phyloP scores from a whole-genome alignment of 352 stramenopile genomes.

The Phytophthora pinifolia region DNA sequence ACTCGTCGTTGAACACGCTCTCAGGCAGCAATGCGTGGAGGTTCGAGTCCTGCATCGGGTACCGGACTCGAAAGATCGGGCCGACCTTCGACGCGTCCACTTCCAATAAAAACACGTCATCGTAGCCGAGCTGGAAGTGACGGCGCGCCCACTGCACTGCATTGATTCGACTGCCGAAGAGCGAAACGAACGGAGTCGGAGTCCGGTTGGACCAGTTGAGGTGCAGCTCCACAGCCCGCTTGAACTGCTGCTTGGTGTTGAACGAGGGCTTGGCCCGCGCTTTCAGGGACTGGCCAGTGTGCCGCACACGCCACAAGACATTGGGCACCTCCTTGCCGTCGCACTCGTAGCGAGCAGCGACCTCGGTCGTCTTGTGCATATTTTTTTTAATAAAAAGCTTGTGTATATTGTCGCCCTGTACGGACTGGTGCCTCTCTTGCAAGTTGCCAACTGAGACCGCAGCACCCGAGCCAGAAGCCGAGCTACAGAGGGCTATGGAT shows the following conservation, averaged over 20 bases:
- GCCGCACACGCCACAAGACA: constrained; percentile 20
- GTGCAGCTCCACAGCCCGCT: constrained; percentile 11
- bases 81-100: constrained; percentile 17
- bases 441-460: constrained; percentile 21
- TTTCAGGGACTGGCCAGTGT: constrained; percentile 23
- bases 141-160: constrained; percentile 16
- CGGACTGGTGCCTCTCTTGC: constrained; percentile 1
- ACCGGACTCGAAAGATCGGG: constrained; percentile 11
- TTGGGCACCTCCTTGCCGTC: constrained; percentile 12
- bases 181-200: constrained; percentile 17
- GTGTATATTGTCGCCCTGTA: too few species aligned
- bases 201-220: constrained; percentile 21
- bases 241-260: constrained; percentile 24
- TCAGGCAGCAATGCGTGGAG: constrained; percentile 7
- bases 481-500: constrained; percentile 4
- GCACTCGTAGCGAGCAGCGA: constrained; percentile 16
- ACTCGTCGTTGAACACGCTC: constrained; percentile 18
- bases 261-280: constrained; percentile 20
- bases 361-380: constrained; percentile 1
- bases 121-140: constrained; percentile 20
- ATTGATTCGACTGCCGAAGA: constrained; percentile 11
- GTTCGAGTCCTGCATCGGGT: constrained; percentile 11
- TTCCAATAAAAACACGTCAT: constrained; percentile 23
- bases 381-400: too few species aligned
- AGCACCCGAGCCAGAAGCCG: not conserved